Conservation (phyloP, 108 stramenopile species). For the Pelagomonas calceolata region DNA sequence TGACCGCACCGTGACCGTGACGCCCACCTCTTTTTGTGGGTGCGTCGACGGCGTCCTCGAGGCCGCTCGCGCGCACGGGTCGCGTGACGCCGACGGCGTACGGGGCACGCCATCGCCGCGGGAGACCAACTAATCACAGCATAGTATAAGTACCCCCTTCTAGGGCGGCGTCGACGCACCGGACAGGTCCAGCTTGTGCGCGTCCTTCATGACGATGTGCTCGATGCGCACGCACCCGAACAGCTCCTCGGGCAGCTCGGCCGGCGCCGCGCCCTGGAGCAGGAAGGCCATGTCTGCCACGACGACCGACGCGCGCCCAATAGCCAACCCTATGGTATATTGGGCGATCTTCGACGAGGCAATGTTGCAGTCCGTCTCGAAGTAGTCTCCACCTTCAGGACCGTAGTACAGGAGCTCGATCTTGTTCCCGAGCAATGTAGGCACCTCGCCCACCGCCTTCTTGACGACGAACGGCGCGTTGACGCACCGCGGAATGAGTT, state of each 20-base stretch:
- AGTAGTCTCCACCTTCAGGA: neutral
- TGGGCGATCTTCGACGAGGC: neutral
- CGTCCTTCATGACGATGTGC: neutral
- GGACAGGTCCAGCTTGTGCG: neutral
- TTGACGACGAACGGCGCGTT: constrained; percentile 11
- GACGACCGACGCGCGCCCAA: constrained; percentile 1
- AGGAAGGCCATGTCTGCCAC: constrained; percentile 6
- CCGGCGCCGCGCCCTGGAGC: constrained; percentile 3
- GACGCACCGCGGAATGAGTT: neutral
- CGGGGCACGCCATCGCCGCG: too few species aligned
- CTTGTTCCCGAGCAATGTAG: constrained; percentile 17
- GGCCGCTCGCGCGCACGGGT: too few species aligned
- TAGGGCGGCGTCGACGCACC: neutral
- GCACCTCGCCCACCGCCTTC: constrained; percentile 13
- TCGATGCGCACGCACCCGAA: constrained; percentile 2
- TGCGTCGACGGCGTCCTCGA: too few species aligned
- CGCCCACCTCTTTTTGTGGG: too few species aligned
- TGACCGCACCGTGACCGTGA: too few species aligned
- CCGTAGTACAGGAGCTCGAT: constrained; percentile 10
- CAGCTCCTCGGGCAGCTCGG: constrained; percentile 15
- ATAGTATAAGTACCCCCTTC: too few species aligned
- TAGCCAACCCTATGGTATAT: constrained; percentile 5
- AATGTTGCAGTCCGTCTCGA: neutral
- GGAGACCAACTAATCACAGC: too few species aligned
- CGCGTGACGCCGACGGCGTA: too few species aligned